Conservation (phyloP, 129 eudicot genomes). For the Flaveria robusta region DNA sequence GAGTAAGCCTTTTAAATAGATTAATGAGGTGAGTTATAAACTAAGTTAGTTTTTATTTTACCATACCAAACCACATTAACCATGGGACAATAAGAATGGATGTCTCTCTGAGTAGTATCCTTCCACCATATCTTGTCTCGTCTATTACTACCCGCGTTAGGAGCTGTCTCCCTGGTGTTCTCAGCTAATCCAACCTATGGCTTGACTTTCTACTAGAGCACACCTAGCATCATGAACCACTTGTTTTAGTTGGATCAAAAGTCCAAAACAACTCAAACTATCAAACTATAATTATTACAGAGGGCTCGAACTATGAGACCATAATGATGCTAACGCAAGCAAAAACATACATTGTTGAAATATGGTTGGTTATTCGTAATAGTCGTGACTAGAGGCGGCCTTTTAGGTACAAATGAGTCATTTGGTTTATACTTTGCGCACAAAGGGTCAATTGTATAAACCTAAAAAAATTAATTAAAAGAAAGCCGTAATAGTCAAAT, state of each 20-base stretch:
- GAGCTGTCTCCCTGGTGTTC: background rate
- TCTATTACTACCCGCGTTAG: background rate
- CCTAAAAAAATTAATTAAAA: background rate
- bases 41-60: background rate
- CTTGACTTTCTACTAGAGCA: background rate
- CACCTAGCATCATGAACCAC: background rate
- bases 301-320: background rate
- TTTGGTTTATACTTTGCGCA: background rate
- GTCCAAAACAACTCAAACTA: background rate
- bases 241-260: background rate
- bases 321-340: background rate
- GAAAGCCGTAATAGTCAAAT: background rate
- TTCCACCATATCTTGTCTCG: too few relatives aligned
- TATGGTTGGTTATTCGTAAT: background rate
- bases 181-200: background rate
- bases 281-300: background rate
- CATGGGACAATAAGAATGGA: too few relatives aligned
- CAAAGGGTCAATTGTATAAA: background rate
- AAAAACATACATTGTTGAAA: background rate
- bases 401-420: background rate
- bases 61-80: too few relatives aligned
- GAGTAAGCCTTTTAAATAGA: too few relatives aligned
- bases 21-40: too few relatives aligned
- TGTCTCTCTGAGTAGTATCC: too few relatives aligned
- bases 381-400: background rate